Evolutionary conservation across 495 filamentous ascomycete genomes (phyloP).

Genomic region (Xylaria venustula): DNA sequence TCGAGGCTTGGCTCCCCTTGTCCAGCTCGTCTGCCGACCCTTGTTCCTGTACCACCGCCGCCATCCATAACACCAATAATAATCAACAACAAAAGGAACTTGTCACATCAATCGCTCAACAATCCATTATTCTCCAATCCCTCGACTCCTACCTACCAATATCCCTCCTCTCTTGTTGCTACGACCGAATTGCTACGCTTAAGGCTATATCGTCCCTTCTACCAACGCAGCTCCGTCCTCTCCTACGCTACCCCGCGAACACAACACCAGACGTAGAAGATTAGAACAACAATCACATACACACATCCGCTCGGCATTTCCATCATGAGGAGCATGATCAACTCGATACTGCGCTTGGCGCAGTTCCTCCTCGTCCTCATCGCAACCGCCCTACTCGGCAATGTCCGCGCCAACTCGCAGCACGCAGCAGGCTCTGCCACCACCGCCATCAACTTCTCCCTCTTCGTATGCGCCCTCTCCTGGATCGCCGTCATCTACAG

Average conservation of each 20-base stretch:
- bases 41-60: constrained; percentile 1
- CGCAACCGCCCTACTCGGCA: constrained; percentile 48
- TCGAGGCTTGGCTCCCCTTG: not conserved
- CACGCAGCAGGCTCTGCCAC: constrained; percentile 33
- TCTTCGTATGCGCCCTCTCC: constrained; percentile 47
- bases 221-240: not conserved
- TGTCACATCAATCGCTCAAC: not conserved
- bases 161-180: not conserved
- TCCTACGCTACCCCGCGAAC: not conserved
- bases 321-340: constrained; percentile 37
- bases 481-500: constrained; percentile 43
- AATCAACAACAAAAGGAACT: not conserved
- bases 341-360: constrained; percentile 35
- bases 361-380: constrained; percentile 45
- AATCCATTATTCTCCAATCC: not conserved
- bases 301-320: not conserved
- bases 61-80: not conserved
- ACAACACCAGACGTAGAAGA: not conserved
- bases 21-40: not conserved
- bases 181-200: not conserved
- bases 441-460: constrained; percentile 49
- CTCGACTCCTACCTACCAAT: not conserved
- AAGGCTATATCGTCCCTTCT: not conserved
- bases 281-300: not conserved
- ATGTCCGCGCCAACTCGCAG: constrained; percentile 46